Evolutionary conservation across 495 filamentous ascomycete species (phyloP), one percentile per base, ranked within the genome.

Genomic region (Chaetomium tenue): DNA sequence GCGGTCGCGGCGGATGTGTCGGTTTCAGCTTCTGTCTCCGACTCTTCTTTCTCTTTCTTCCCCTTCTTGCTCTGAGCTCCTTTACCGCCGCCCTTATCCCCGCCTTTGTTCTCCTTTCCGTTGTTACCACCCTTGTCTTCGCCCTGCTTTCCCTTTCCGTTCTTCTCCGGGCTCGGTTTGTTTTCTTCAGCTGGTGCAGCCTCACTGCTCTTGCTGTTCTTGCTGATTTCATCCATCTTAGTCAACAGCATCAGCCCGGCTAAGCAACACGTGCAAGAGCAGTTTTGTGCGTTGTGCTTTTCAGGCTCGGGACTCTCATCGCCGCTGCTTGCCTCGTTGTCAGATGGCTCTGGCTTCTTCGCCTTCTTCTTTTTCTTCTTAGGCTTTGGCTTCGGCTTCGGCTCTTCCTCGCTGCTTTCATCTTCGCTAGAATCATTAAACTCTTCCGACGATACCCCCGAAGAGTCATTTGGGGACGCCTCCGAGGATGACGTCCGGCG

Each of bases 341-440:
- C 61, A 1, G 54, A 6, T 0, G 54, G 3, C 37, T 46, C 63
- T 3, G 33, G 2, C 33, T 26, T 46, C 26, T 65, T 65, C 2
- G 50, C 39, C 22, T 64, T 62, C 56, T 73, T 74, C 16, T 44
- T 46, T 25, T n/a, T 15, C 44, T 9, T 58, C 58, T 39, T 55
- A 13, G 39, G 42, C 28, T 57, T 58, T 0, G 23, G 50, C n/a
- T 58, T 58, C 11, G 56, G 48, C 48, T 13, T 15, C 12, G 53
- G 62, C 22, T 51, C 61, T 44, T 64, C 56, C n/a, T 60, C 61
- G 30, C 61, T 58, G 30, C 61, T 64, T 23, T 64, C 63, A 2
- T 37, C 23, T 15, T 13, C 22, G 25, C 30, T 53, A 3, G 33
- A 26, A 18, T 13, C 22, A 25, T 15, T 58, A 3, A 18, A n/a